Evolutionary conservation across 2,329 filamentous ascomycete genomes (phyloP), one percentile per base, ranked within the genome.

Genomic region (Drechslerella stenobrocha): DNA sequence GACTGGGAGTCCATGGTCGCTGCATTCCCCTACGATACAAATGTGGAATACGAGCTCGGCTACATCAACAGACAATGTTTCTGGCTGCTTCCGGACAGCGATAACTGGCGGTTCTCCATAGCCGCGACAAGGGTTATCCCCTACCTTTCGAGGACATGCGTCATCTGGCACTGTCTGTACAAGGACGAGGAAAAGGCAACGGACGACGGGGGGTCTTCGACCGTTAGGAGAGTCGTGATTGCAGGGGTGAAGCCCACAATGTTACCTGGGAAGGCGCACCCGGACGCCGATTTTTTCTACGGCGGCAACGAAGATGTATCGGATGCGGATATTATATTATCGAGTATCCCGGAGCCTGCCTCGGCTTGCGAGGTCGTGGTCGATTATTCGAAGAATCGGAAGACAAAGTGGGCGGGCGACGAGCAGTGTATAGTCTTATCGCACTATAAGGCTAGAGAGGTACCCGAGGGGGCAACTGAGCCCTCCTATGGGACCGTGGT

Each of bases 341-440:
- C 53, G 23, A 28, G 2, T 13, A 58, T 58, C 7, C 44, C 44
- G n/a, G 53, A 40, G 7, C 30, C 30, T 2, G 23, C 53, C 18
- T 58, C 53, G 8, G 13, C 50, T 15, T 50, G 44, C 34, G 32
- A 58, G 34, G 4, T 58, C 30, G 40, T 11, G 1, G 30, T 50
- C 20, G 53, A 50, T 7, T 28, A 42, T 24, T 2, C 34, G 1
- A 37, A 28, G 8, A 30, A 58, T 23, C 1, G 32, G 3, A 4
- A 1, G n/a, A 22, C 35, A n/a, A 28, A 50, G 30, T 58, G 44
- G 44, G 44, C 30, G n/a, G 53, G 53, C 15, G 53, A 58, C n/a
- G 32, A 50, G 2, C 53, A 58, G 30, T n/a, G 28, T 24, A 58
- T 58, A 26, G 20, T 58, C 5, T 8, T 50, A 3, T 48, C 44